These are phyloP conservation scores for Thraustotheca clavata DNA, from an alignment of 352 stramenopile species.

Conservation along the genomic window DNA sequence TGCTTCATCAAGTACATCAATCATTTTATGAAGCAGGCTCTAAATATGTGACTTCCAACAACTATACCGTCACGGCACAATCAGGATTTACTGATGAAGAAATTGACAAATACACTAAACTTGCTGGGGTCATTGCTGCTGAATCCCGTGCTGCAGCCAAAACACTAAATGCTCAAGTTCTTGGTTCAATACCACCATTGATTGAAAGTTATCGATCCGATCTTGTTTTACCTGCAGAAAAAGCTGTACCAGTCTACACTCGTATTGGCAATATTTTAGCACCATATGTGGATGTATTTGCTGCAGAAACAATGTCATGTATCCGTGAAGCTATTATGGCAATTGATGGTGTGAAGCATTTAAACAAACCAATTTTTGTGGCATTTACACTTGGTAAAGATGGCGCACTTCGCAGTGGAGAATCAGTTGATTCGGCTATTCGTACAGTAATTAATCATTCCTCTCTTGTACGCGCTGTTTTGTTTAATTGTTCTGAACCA, in stretches of 20 bases:
- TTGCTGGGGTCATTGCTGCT: conserved; percentile 52
- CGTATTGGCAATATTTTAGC: conserved; percentile 48
- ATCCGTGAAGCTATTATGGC: conserved; percentile 76
- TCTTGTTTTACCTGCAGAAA: conserved; percentile 46
- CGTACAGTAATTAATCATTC: conserved; percentile 26
- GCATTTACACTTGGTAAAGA: conserved; percentile 71
- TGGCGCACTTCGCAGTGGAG: conserved; percentile 60
- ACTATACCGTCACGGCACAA: conserved; percentile 82
- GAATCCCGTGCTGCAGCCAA: conserved; percentile 30
- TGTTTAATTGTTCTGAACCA: conserved; percentile 87
- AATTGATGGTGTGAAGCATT: conserved; percentile 48
- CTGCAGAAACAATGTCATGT: conserved; percentile 85
- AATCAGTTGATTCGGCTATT: conserved; percentile 40
- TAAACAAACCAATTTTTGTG: conserved; percentile 50
- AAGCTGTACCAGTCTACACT: conserved; percentile 69
- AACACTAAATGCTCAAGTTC: conserved; percentile 40
- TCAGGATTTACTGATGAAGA: conserved; percentile 71
- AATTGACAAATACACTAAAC: conserved; percentile 37
- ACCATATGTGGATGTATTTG: conserved; percentile 63
- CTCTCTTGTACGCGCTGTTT: conserved; percentile 45
- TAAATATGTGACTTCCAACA: conserved; percentile 85
- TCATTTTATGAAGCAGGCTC: conserved; percentile 77
- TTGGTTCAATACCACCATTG: conserved; percentile 80
- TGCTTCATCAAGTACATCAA: conserved; percentile 66
- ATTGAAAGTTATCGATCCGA: conserved; percentile 85